Conservation (phyloP, 2,329 filamentous ascomycete genomes). For the Colletotrichum melonis region DNA sequence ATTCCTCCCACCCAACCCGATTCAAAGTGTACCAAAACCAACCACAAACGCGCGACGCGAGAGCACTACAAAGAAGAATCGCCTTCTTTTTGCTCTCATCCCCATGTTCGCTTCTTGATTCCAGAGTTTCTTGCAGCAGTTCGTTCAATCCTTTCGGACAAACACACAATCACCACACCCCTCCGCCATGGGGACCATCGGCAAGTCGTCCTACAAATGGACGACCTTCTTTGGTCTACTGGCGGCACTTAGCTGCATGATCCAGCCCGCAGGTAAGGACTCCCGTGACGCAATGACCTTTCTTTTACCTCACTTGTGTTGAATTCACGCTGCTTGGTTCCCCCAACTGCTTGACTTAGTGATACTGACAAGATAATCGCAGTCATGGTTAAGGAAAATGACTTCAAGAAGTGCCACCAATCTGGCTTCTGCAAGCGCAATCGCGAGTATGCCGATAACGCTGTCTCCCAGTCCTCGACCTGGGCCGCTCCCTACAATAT, state of each 20-base stretch:
- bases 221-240: slow-evolving; percentile 71
- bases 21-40: background rate
- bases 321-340: background rate
- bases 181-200: slow-evolving; percentile 61
- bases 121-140: background rate
- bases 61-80: slow-evolving; percentile 27
- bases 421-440: slow-evolving; percentile 98
- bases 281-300: slow-evolving; percentile 15
- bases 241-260: slow-evolving; percentile 67
- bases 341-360: background rate
- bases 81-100: slow-evolving; percentile 15
- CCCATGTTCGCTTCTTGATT: background rate
- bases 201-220: slow-evolving; percentile 70
- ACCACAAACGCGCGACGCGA: slow-evolving; percentile 3
- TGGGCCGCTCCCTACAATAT: slow-evolving; percentile 89
- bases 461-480: slow-evolving; percentile 68
- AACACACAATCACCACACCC: slow-evolving; percentile 24
- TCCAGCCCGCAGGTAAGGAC: slow-evolving; percentile 72
- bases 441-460: slow-evolving; percentile 86
- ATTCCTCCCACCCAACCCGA: background rate
- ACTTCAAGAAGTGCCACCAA: slow-evolving; percentile 97
- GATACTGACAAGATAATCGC: slow-evolving; percentile 19
- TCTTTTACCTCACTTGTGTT: background rate
- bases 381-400: slow-evolving; percentile 93
- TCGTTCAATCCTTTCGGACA: background rate